Evolutionary conservation across 164 flowering plant genomes (phyloP), one percentile per base, ranked within the genome.

Genomic region (Sedum album): DNA sequence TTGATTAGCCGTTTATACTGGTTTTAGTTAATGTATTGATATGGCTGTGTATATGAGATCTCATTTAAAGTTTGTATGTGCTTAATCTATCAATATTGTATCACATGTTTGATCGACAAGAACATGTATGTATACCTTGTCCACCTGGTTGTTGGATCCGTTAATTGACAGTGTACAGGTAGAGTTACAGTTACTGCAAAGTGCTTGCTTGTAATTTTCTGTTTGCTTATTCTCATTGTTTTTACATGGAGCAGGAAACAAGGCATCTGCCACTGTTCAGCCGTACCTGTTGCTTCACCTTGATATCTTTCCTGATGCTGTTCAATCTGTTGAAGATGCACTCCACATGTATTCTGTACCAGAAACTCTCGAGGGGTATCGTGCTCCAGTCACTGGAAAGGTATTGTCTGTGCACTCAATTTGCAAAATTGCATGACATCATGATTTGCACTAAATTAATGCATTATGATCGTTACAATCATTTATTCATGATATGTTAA

Each of bases 251-350:
- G 62, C 80, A 93, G 98, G 97, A 49, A 89, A 81, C 72, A 93
- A 85, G 74, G 83, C 85, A 38, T 93, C 98, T 73, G 98, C 91
- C 23, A 89, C 97, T 55, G 80, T 91, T 71, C 97, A 93, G 70
- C 97, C 98, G 49, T 91, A 73, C 79, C 84, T 89, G 15, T 71
- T 89, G 80, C 94, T 93, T 20, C 98, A 91, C 71, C 96, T 93
- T 69, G 89, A 93, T 73, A 89, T 83, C 75, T 71, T 81, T 31
- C 85, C 89, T 18, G 93, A 89, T 48, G 82, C 85, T 69, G 85
- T 93, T 51, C 81, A 53, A 69, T 82, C 88, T 42, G 84, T 93
- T 71, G 97, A 86, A 80, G 94, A 89, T 80, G 98, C 98, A 49
- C 88, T 94, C 42, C 91, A 67, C 66, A 80, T 85, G 71, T 88